These are phyloP conservation scores for Dicorynia guianensis DNA, from an alignment of 306 rosid species.

Conservation along the genomic window DNA sequence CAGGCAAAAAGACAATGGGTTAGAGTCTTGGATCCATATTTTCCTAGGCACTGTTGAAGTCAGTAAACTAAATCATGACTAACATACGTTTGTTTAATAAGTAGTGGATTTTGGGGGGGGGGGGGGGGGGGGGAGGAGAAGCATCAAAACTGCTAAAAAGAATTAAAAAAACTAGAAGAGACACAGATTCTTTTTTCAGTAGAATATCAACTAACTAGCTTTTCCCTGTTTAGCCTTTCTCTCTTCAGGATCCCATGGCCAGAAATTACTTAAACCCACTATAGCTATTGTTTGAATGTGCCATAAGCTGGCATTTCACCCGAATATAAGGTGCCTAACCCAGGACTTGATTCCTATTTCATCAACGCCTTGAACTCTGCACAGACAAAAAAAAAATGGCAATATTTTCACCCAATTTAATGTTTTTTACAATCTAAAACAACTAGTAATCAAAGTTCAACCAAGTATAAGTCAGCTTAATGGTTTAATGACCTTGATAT, in stretches of 20 bases:
- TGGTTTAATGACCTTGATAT: neutral
- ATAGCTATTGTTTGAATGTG: neutral
- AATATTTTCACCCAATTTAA: no score
- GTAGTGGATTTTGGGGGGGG: no score
- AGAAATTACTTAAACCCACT: conserved; percentile 17
- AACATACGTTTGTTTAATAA: no score
- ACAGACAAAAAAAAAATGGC: neutral
- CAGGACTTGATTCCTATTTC: neutral
- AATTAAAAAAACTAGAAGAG: neutral
- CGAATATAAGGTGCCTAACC: neutral
- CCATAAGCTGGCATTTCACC: neutral
- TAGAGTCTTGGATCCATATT: no score
- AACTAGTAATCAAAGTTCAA: neutral
- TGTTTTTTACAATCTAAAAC: neutral
- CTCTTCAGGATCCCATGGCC: neutral
- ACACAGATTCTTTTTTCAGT: neutral
- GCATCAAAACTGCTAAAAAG: neutral
- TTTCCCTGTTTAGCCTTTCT: neutral
- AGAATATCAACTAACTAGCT: neutral
- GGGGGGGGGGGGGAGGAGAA: no score
- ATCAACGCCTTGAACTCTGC: neutral
- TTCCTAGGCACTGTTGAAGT: no score
- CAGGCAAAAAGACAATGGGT: neutral
- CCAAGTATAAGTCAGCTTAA: neutral
- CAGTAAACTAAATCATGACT: neutral